These are phyloP conservation scores for Fusarium sp. DNA, from an alignment of 2,329 filamentous ascomycete genomes.

Conservation along the genomic window DNA sequence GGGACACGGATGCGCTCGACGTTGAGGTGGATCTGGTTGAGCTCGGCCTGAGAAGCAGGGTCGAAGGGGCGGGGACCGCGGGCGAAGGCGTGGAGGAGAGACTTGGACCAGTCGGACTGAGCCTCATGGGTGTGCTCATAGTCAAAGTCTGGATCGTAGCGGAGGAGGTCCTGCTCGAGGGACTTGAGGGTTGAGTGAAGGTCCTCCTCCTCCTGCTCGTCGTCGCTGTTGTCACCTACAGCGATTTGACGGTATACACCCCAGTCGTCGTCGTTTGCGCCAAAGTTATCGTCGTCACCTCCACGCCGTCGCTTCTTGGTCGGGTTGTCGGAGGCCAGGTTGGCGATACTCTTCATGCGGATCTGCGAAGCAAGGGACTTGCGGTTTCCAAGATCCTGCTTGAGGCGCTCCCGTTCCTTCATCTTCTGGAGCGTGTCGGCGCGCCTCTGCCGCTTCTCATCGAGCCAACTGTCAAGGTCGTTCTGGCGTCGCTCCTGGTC, in stretches of 20 bases:
- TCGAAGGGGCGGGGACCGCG: constrained; percentile 91
- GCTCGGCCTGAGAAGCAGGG: constrained; percentile 79
- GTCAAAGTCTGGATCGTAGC: constrained; percentile 88
- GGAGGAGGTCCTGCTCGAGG: constrained; percentile 86
- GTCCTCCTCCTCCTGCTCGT: constrained; percentile 94
- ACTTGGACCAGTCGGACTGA: constrained; percentile 95
- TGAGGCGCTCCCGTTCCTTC: constrained; percentile 92
- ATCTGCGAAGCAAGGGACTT: constrained; percentile 97
- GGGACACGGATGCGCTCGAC: constrained; percentile 95
- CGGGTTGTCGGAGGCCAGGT: constrained; percentile 90
- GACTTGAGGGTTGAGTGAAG: constrained; percentile 77
- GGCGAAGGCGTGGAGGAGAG: constrained; percentile 87
- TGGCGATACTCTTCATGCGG: constrained; percentile 98
- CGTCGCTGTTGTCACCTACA: constrained; percentile 83
- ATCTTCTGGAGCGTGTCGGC: constrained; percentile 80
- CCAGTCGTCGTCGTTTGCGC: constrained; percentile 98
- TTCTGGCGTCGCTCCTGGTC: constrained; percentile 88
- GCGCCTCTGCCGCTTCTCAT: constrained; percentile 82
- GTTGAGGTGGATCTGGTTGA: constrained; percentile 92
- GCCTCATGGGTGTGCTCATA: constrained; percentile 93
- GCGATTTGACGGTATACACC: constrained; percentile 95
- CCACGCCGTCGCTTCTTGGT: constrained; percentile 86
- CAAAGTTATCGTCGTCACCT: constrained; percentile 95
- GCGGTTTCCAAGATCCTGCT: constrained; percentile 94
- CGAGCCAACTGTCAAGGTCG: constrained; percentile 87